These are phyloP conservation scores for Parmales sp. DNA, from an alignment of 108 stramenopile genomes.

Conservation along the genomic window DNA sequence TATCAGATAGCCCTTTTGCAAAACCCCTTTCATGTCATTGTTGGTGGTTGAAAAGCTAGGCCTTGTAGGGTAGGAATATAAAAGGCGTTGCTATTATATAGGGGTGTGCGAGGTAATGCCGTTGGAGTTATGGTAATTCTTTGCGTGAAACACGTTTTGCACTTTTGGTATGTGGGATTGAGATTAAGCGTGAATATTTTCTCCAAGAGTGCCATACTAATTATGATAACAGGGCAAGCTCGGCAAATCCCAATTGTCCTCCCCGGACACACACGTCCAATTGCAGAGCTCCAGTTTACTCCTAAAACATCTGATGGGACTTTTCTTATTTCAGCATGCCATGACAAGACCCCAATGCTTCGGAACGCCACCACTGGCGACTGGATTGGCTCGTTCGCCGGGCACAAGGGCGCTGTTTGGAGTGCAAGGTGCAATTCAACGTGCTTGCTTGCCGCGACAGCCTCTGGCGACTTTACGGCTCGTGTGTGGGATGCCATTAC, in stretches of 20 bases:
- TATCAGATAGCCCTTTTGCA: too few species aligned
- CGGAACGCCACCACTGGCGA: conserved; percentile 88
- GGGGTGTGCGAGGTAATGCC: too few species aligned
- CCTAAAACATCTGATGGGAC: conserved; percentile 31
- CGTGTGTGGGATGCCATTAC: conserved; percentile 83
- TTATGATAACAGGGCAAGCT: background rate
- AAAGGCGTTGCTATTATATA: too few species aligned
- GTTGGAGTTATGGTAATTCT: too few species aligned
- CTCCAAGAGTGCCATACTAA: background rate
- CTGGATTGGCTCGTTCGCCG: conserved; percentile 96
- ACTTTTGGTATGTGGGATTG: background rate
- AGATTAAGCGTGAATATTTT: background rate
- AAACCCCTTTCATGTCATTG: too few species aligned
- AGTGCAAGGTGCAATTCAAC: conserved; percentile 71
- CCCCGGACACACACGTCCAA: conserved; percentile 83
- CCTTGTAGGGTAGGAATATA: too few species aligned
- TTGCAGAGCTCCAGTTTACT: conserved; percentile 76
- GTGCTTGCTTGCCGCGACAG: conserved; percentile 75
- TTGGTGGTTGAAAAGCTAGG: too few species aligned
- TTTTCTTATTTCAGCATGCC: conserved; percentile 70
- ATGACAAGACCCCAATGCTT: conserved; percentile 79
- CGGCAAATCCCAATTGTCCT: conserved; percentile 83
- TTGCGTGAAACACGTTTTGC: too few species aligned
- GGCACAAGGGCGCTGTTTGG: conserved; percentile 99
- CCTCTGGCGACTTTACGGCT: conserved; percentile 72